Base-by-base conservation (phyloP, 2,329 filamentous ascomycete genomes). In the Cyclaneusma minus region DNA sequence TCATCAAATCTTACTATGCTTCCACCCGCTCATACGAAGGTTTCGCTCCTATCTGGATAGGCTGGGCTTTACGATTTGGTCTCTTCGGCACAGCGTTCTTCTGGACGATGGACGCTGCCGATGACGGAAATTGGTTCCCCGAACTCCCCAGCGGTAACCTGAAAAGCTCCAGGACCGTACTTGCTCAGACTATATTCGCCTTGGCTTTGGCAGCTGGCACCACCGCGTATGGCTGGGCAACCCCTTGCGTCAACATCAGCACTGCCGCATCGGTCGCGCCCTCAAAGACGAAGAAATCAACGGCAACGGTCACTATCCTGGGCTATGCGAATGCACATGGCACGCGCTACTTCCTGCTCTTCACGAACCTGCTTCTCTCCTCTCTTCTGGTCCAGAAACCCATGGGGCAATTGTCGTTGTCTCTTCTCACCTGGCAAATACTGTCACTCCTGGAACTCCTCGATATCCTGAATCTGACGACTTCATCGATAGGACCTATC, bases 301-400 rank as follows among this genome's bases (percentile, higher is more conserved):
- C 17, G 35, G 54, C 64, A 16, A 60, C 67, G 37, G 70, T 94
- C 32, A 80, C 78, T 16, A 78, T 94, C 32, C 65, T 92, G 11
- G 89, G 89, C 22, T 95, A 91, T 52, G 80, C 77, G 36, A 98
- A 98, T 45, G 71, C 82, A n/a, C 76, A 93, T 44, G 89, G 89
- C 31, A 78, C 82, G 1, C 77, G 87, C 15, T 95, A 91, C 52
- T 74, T 93, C 38, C 60, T 95, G 17, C 64, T 95, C 5, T 67
- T 84, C 3, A 60, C 82, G 37, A 83, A 85, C 45, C 72, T 91
- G 50, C 63, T 82, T 14, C 63, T 81, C 6, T 78, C 73, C 1
- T 69, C 84, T 30, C 68, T 83, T 28, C 63, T 94, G 6, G 64
- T 95, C 14, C 79, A 87, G 35, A 95, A 95, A 49, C 89, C 89